phyloP scores from a whole-genome alignment of 345 rosid species.

The Rhodamnia argentea region DNA sequence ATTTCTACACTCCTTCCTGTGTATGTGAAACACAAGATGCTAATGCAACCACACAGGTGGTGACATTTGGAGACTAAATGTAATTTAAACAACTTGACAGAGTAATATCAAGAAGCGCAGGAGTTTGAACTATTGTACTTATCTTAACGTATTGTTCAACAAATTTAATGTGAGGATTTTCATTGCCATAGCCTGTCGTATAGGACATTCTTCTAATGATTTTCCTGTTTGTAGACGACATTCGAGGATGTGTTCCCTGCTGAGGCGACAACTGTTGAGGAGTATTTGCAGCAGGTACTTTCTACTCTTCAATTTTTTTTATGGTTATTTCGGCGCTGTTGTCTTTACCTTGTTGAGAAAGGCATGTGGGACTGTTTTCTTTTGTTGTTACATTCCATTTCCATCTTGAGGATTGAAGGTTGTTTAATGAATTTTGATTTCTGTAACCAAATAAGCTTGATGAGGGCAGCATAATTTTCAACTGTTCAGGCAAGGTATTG shows the following conservation, averaged over 20 bases:
- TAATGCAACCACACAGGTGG: background rate
- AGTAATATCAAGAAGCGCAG: background rate
- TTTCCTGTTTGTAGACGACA: slow-evolving; percentile 42
- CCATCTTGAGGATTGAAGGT: background rate
- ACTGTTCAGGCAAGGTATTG: background rate
- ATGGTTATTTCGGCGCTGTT: background rate
- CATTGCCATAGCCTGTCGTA: background rate
- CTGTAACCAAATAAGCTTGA: background rate
- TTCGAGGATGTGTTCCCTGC: slow-evolving; percentile 98
- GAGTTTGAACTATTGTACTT: background rate
- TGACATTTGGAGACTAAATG: background rate
- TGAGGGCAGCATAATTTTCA: background rate
- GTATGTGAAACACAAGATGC: background rate
- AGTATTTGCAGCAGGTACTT: slow-evolving; percentile 89
- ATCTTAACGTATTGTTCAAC: background rate
- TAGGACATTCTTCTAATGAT: background rate
- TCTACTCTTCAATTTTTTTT: background rate
- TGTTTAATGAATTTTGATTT: background rate
- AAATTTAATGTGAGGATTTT: background rate
- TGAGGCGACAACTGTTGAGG: slow-evolving; percentile 91
- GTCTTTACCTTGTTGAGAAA: background rate
- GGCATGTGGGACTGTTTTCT: background rate
- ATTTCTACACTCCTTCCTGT: background rate
- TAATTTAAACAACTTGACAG: background rate
- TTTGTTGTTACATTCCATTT: background rate